phyloP scores from a whole-genome alignment of 2,329 filamentous ascomycete species.

The Fusarium sterilihyphosum region DNA sequence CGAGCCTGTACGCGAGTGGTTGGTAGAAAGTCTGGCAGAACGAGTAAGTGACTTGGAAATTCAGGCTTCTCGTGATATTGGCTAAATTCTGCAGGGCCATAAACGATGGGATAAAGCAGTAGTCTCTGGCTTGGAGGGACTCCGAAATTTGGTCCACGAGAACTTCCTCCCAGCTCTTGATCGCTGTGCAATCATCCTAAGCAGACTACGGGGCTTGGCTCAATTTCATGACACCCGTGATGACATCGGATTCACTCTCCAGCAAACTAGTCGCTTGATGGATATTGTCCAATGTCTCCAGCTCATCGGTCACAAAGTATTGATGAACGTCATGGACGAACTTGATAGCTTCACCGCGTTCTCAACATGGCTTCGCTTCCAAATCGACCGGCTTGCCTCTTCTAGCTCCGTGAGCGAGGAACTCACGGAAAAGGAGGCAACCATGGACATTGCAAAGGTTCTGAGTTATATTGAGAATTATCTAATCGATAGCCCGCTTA shows the following conservation, averaged over 20 bases:
- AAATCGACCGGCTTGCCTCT: slow-evolving; percentile 81
- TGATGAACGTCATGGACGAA: slow-evolving; percentile 78
- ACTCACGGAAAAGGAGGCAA: slow-evolving; percentile 78
- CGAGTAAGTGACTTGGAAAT: slow-evolving; percentile 62
- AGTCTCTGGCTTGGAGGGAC: slow-evolving; percentile 77
- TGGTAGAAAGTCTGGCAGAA: slow-evolving; percentile 84
- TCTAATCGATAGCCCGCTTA: slow-evolving; percentile 72
- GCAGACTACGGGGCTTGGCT: slow-evolving; percentile 84
- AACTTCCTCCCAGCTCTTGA: slow-evolving; percentile 91
- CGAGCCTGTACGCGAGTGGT: slow-evolving; percentile 82
- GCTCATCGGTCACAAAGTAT: slow-evolving; percentile 77
- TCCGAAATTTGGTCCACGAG: slow-evolving; percentile 83
- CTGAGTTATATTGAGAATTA: slow-evolving; percentile 81
- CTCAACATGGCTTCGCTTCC: slow-evolving; percentile 83
- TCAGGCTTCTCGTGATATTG: slow-evolving; percentile 22
- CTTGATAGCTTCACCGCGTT: slow-evolving; percentile 81
- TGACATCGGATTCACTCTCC: slow-evolving; percentile 72
- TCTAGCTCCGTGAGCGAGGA: slow-evolving; percentile 73
- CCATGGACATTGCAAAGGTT: slow-evolving; percentile 77
- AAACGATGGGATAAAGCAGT: slow-evolving; percentile 96
- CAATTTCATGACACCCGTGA: slow-evolving; percentile 76
- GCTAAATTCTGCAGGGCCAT: slow-evolving; percentile 69
- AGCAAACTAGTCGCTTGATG: slow-evolving; percentile 71
- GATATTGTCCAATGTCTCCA: slow-evolving; percentile 81
- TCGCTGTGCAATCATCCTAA: slow-evolving; percentile 81